A percentile compares a stretch with the other conserved stretches of the same genome.
Evolutionary conservation across 768 basidiomycete species (phyloP).

Genomic region (Russula sp.): DNA sequence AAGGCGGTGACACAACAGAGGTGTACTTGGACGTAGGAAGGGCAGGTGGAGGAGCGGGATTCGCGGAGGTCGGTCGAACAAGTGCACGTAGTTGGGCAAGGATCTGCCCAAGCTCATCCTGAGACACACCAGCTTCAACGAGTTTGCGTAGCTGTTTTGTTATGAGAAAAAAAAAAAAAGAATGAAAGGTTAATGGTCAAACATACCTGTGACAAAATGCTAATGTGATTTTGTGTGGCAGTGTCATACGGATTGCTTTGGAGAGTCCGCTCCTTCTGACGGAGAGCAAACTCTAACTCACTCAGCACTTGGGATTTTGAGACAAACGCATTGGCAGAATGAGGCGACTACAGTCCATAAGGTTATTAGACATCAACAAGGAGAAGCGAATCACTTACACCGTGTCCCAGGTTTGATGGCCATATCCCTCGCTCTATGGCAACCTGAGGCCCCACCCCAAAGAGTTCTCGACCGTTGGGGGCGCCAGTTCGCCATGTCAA

Average conservation of each 20-base stretch:
- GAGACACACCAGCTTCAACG: conserved; percentile 75
- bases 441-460: conserved; percentile 72
- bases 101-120: conserved; percentile 73
- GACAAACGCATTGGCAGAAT: conserved; percentile 43
- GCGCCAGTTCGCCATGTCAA: conserved; percentile 90
- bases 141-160: conserved; percentile 55
- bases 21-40: conserved; percentile 17
- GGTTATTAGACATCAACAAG: background rate
- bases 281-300: conserved; percentile 76
- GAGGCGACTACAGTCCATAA: conserved; percentile 23
- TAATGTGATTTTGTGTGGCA: conserved; percentile 62
- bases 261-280: conserved; percentile 70
- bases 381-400: conserved; percentile 33
- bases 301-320: conserved; percentile 75
- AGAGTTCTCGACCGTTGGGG: conserved; percentile 74
- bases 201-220: conserved; percentile 74
- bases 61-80: conserved; percentile 35
- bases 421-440: conserved; percentile 83
- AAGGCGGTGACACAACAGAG: conserved; percentile 18
- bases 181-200: background rate
- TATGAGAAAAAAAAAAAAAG: conserved; percentile 13
- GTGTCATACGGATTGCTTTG: conserved; percentile 72
- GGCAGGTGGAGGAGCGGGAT: conserved; percentile 17
- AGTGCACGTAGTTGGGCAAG: conserved; percentile 61
- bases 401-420: conserved; percentile 42